These are phyloP conservation scores for Boletus subparvulus DNA, from an alignment of 768 basidiomycete genomes.

Conservation along the genomic window DNA sequence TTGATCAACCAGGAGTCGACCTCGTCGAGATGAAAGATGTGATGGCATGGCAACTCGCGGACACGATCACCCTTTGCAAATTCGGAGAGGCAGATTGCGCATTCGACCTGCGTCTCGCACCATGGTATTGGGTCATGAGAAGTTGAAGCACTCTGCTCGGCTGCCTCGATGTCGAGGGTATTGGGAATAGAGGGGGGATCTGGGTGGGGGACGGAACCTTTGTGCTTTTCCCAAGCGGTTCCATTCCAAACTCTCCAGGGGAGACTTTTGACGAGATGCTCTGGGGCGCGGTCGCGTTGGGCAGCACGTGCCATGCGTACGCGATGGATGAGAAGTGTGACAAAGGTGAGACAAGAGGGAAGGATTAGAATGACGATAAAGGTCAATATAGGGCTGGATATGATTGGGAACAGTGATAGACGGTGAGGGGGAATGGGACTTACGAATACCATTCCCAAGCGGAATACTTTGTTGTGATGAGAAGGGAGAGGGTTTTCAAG, in stretches of 20 bases:
- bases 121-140: conserved; percentile 52
- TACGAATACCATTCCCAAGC: conserved; percentile 94
- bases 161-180: conserved; percentile 41
- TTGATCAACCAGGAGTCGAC: conserved; percentile 91
- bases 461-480: conserved; percentile 76
- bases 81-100: conserved; percentile 88
- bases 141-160: conserved; percentile 23
- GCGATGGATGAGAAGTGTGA: conserved; percentile 88
- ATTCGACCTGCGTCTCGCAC: conserved; percentile 83
- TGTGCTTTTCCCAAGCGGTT: conserved; percentile 76
- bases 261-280: conserved; percentile 71
- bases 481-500: conserved; percentile 68
- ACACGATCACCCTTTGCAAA: conserved; percentile 89
- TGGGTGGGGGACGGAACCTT: conserved; percentile 31
- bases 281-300: conserved; percentile 80
- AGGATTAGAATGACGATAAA: conserved; percentile 87
- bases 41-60: conserved; percentile 89
- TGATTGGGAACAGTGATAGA: conserved; percentile 8
- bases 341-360: conserved; percentile 84
- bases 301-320: conserved; percentile 81
- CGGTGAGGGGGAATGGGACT: conserved; percentile 23
- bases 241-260: conserved; percentile 86
- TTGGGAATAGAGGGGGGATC: conserved; percentile 24
- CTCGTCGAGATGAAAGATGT: conserved; percentile 92
- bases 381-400: conserved; percentile 72